Base-by-base conservation (phyloP, 495 filamentous ascomycete species). In the Cenococcum geophilum region DNA sequence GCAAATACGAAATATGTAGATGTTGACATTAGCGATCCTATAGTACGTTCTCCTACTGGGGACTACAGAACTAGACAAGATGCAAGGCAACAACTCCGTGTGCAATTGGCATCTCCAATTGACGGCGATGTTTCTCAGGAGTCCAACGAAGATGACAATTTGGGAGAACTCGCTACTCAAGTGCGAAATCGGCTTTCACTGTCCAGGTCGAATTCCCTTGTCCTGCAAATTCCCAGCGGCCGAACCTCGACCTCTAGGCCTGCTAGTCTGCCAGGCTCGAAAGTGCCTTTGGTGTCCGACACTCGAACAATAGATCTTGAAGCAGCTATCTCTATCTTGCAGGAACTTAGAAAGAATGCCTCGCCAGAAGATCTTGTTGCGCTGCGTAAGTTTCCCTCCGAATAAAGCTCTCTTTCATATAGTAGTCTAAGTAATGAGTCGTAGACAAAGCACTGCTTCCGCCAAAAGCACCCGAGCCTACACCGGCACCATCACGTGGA, bases 291-390 rank as follows among this genome's bases (percentile, higher is more conserved):
- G 4, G 52, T 48, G 20, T 55, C 62, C 1, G 63, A 65, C 12
- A 62, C 49, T 45, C 61, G 61, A 47, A 21, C 21, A 3, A 68
- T 75, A 27, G 73, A 75, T 55, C 50, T 74, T 10, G 69, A 58
- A 42, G 64, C 66, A 18, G 72, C 72, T 0, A 70, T 74, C 9
- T 54, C 61, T 9, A 62, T 75, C 25, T 48, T 75, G 43, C 65
- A 74, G 23, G 71, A 74, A 58, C 59, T 75, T 35, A 66, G 67
- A 60, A 74, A 70, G 62, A 74, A 62, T 57, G 70, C 73, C 0
- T 71, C 72, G 11, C 72, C 70, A 0, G 68, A 73, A 27, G 71
- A 75, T 34, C 63, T 75, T 36, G 70, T 68, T 9, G 69, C 72
- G 12, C 62, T 75, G 32, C 72, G 64, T 67, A 63, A 49, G 62